These are phyloP conservation scores for Claviceps monticola DNA, from an alignment of 2,329 filamentous ascomycete genomes.

Conservation along the genomic window DNA sequence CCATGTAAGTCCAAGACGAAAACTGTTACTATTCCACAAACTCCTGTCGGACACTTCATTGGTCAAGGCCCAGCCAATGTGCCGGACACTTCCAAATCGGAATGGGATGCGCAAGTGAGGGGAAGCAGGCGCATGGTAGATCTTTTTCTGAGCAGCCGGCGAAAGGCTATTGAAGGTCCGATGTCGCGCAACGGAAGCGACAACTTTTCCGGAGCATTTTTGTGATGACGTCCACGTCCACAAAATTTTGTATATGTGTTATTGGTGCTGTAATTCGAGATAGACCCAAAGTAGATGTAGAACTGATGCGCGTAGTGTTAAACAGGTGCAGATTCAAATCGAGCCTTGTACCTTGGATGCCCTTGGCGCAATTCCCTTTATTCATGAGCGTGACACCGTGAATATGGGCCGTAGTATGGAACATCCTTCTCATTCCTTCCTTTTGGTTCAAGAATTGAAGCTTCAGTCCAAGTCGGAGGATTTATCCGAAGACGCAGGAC, in stretches of 20 bases:
- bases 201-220: constrained; percentile 18
- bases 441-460: too few species aligned
- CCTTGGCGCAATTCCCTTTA: too few species aligned
- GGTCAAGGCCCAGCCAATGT: not conserved
- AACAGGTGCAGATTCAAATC: too few species aligned
- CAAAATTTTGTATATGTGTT: not conserved
- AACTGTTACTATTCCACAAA: not conserved
- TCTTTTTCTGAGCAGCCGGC: constrained; percentile 35
- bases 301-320: not conserved
- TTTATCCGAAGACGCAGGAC: constrained; percentile 10
- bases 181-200: constrained; percentile 11
- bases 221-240: constrained; percentile 10
- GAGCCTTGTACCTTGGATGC: too few species aligned
- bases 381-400: too few species aligned
- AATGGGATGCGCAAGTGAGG: constrained; percentile 20
- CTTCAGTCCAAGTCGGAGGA: not conserved
- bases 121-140: constrained; percentile 41
- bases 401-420: too few species aligned
- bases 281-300: not conserved
- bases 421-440: too few species aligned
- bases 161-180: constrained; percentile 26
- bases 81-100: constrained; percentile 3
- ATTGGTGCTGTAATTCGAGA: not conserved
- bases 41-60: not conserved
- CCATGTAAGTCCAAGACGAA: constrained; percentile 5